Percentiles rank a stretch among this genome's conserved stretches.
Conservation (phyloP, 768 basidiomycete species). For the Boletus reticuloceps region DNA sequence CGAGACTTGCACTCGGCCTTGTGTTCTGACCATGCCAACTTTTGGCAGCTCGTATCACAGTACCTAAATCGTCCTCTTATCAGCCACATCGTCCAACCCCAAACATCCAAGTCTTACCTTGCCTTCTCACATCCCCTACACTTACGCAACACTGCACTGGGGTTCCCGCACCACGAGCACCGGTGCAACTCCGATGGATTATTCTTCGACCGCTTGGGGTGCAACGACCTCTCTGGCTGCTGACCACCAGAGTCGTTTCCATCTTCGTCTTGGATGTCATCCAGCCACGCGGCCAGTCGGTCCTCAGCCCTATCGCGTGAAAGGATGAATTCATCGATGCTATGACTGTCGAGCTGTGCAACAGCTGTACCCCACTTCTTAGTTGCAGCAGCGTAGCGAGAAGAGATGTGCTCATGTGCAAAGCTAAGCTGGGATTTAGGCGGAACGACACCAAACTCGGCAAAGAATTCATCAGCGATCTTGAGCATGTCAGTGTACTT, state of each 20-base stretch:
- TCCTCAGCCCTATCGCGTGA: slow-evolving; percentile 46
- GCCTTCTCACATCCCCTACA: slow-evolving; percentile 42
- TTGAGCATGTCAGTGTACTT: slow-evolving; percentile 39
- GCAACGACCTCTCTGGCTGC: slow-evolving; percentile 11
- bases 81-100: not conserved
- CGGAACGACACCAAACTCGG: slow-evolving; percentile 41
- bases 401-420: slow-evolving; percentile 47
- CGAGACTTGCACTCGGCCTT: slow-evolving; percentile 1
- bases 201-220: not conserved
- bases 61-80: not conserved
- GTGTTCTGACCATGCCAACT: slow-evolving; percentile 5
- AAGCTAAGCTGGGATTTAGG: slow-evolving; percentile 52
- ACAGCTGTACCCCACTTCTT: slow-evolving; percentile 48
- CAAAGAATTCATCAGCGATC: slow-evolving; percentile 50
- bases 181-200: slow-evolving; percentile 45
- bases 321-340: slow-evolving; percentile 22
- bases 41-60: slow-evolving; percentile 2
- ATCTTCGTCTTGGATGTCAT: slow-evolving; percentile 41
- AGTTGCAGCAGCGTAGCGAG: slow-evolving; percentile 41
- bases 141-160: slow-evolving; percentile 52
- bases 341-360: slow-evolving; percentile 31
- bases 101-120: slow-evolving; percentile 24
- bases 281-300: slow-evolving; percentile 54
- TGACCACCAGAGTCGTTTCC: too few species aligned
- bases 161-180: slow-evolving; percentile 63